These are phyloP conservation scores for Paradendryphiella salina DNA, from an alignment of 2,329 filamentous ascomycete species.

Conservation along the genomic window DNA sequence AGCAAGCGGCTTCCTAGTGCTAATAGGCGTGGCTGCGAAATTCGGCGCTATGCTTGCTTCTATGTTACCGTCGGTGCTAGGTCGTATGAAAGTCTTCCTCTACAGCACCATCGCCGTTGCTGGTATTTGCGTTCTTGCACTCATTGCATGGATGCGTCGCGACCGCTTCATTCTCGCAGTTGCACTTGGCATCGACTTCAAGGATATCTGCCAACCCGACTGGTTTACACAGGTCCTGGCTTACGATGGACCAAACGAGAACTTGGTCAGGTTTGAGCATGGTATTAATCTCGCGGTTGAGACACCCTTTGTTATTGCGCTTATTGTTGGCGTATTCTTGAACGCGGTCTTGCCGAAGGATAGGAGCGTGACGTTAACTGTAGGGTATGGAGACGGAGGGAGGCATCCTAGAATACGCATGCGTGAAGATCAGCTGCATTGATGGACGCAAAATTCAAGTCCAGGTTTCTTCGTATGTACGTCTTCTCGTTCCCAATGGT, in stretches of 20 bases:
- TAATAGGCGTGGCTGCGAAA: slow-evolving; percentile 37
- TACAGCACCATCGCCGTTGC: slow-evolving; percentile 36
- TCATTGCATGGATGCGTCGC: slow-evolving; percentile 33
- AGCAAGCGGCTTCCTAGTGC: slow-evolving; percentile 32
- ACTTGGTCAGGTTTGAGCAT: slow-evolving; percentile 48
- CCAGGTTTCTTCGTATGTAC: not conserved
- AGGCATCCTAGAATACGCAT: slow-evolving; percentile 14
- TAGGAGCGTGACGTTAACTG: not conserved
- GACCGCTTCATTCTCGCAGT: slow-evolving; percentile 37
- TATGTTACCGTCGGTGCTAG: slow-evolving; percentile 48
- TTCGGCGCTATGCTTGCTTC: slow-evolving; percentile 37
- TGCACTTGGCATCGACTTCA: slow-evolving; percentile 34
- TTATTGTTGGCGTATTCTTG: slow-evolving; percentile 44
- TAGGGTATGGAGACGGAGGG: slow-evolving; percentile 16
- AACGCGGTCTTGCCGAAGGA: slow-evolving; percentile 50
- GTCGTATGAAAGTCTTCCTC: slow-evolving; percentile 51
- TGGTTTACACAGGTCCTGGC: slow-evolving; percentile 48
- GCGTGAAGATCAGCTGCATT: slow-evolving; percentile 3
- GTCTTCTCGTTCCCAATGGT: too few relatives aligned
- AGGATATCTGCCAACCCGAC: slow-evolving; percentile 47
- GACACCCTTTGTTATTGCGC: slow-evolving; percentile 51
- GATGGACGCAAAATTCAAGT: too few relatives aligned
- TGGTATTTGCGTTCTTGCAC: slow-evolving; percentile 32
- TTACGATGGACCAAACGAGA: slow-evolving; percentile 45
- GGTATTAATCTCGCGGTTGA: slow-evolving; percentile 49